These are phyloP conservation scores for Amanita rubescens DNA, from an alignment of 768 basidiomycete genomes.

Conservation along the genomic window DNA sequence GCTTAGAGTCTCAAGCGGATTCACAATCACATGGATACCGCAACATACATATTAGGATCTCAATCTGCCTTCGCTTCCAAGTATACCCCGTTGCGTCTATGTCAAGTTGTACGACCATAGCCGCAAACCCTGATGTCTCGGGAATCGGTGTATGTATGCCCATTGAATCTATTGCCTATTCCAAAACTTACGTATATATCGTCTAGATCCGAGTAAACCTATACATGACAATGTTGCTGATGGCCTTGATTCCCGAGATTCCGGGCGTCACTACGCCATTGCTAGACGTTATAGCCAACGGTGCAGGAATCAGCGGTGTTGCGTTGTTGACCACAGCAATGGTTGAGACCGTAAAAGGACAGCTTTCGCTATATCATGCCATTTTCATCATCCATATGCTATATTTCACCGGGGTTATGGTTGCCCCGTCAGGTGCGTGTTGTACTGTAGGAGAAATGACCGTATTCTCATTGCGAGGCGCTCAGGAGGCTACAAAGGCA, in stretches of 20 bases:
- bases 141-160: not conserved
- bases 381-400: slow-evolving; percentile 13
- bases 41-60: too few relatives aligned
- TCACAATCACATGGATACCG: too few relatives aligned
- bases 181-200: too few relatives aligned
- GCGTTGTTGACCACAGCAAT: slow-evolving; percentile 10
- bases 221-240: slow-evolving; percentile 7
- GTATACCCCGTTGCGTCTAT: too few relatives aligned
- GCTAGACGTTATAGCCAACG: slow-evolving; percentile 1
- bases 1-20: too few relatives aligned
- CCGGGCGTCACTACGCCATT: slow-evolving; percentile 3
- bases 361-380: slow-evolving; percentile 12
- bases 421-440: not conserved
- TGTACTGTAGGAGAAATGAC: too few relatives aligned
- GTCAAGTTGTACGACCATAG: not conserved
- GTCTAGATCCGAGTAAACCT: slow-evolving; percentile 8
- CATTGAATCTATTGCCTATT: too few relatives aligned
- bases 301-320: slow-evolving; percentile 7
- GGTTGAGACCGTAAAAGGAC: slow-evolving; percentile 6
- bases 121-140: not conserved
- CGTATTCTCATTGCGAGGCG: too few relatives aligned
- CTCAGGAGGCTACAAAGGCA: not conserved
- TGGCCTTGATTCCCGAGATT: slow-evolving; percentile 7
- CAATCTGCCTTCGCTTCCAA: too few relatives aligned
- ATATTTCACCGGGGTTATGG: slow-evolving; percentile 6